Evolutionary conservation across 148 eudicot genomes (phyloP), one percentile per base, ranked within the genome.

Genomic region (Euryodendron excelsum): DNA sequence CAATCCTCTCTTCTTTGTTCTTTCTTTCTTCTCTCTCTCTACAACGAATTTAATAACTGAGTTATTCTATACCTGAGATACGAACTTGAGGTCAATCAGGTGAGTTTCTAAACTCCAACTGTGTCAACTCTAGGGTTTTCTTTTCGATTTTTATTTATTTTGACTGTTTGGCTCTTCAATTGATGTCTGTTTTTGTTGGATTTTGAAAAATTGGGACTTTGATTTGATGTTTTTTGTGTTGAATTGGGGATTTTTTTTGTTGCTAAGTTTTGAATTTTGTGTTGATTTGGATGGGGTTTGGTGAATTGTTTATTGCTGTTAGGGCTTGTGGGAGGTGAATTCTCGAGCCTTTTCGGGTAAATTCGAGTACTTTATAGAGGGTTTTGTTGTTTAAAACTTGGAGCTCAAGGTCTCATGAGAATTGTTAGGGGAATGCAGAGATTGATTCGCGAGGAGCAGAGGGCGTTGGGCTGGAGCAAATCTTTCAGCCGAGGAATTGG

Each of bases 401-500:
- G 88, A 77, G 92, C 80, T 83, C 59, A 80, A 84, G 97, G 83
- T 91, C 91, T 96, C 92, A 96, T 93, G 99, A 96, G 93, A 91
- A 90, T 93, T 95, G 83, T 81, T 84, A 90, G 99, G 99, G 99
- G 99, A 90, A 96, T 96, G 99, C 99, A 91, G 95, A 96, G 86
- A 90, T 76, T 74, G 86, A 80, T 84, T 85, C 75, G 78, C 61
- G 93, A 80, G 73, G 86, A 82, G 47, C 85, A 83, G 78, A 90
- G 77, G 50, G 83, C 82, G 83, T 77, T 86, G 68, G 80, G 93
- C 82, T 85, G 91, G 84, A 90, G 78, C 75, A 79, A 85, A 84
- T 90, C 90, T 15, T 88, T 88, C 84, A 78, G 85, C 88, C 85
- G 79, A 65, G 89, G 92, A 61, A 82, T 91, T 78, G 89, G 91